Evolutionary conservation across 2,329 filamentous ascomycete species (phyloP), one percentile per base, ranked within the genome.

Genomic region (Chaetomium globosum): DNA sequence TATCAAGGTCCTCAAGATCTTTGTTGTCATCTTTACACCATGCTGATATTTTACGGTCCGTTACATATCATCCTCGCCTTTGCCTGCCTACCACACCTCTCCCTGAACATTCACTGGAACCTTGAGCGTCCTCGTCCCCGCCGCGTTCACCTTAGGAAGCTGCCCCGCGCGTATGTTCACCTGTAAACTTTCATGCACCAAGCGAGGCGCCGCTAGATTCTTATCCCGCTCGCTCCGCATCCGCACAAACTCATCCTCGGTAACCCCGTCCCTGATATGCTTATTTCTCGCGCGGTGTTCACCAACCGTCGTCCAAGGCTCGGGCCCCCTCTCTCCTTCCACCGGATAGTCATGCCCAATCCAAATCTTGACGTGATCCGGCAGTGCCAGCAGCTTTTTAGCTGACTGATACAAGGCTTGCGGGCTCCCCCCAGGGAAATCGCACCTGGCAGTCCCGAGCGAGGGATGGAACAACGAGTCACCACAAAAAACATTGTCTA

Each of bases 321-420:
- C 65, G 0, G 81, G 78, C 0, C 67, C 72, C 0, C 64, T 64
- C 4, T 80, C 75, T 0, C 66, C 73, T 3, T 71, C 68, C 0
- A 80, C 77, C 0, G 83, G 82, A 65, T 86, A 86, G 68, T 86
- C 84, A 63, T 86, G 84, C 0, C 83, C 83, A 0, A 80, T 81
- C 79, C 82, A 86, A 53, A 86, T 77, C 57, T 79, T 81, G 52
- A 79, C 76, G 31, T 83, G 70, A 1, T 73, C 75, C 0, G 80
- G 78, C 1, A 85, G 59, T 26, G 67, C 64, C 0, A 85, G 75
- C 0, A 86, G 74, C 52, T 73, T 77, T 64, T 68, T 77, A 0
- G 72, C 79, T 0, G 83, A 85, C 2, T 71, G 55, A 63, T 75
- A 86, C 2, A 86, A 76, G 3, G 73, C 73, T 0, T 66, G 69